These are phyloP conservation scores for Cutaneotrichosporon daszewskae DNA, from an alignment of 1,284 basidiomycete genomes.

Conservation along the genomic window DNA sequence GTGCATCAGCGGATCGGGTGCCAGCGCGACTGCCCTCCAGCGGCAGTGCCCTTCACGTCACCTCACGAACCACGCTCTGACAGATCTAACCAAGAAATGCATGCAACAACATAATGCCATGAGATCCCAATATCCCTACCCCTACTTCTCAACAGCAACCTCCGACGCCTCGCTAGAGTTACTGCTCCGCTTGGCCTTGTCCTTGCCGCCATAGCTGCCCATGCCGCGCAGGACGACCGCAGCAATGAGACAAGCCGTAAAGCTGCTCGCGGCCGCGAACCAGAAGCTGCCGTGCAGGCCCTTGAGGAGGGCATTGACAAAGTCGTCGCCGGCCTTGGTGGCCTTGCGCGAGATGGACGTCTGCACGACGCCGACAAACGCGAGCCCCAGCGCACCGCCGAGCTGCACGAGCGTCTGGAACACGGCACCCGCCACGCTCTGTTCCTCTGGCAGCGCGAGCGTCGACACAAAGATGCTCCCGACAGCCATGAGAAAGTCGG, in stretches of 20 bases:
- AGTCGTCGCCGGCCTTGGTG: slow-evolving; percentile 11
- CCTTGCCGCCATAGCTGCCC: slow-evolving; percentile 18
- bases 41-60: too few relatives aligned
- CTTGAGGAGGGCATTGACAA: slow-evolving; percentile 17
- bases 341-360: slow-evolving; percentile 22
- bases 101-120: too few relatives aligned
- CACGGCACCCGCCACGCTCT: slow-evolving; percentile 67
- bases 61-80: too few relatives aligned
- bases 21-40: too few relatives aligned
- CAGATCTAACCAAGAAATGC: too few relatives aligned
- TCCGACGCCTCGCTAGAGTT: background rate
- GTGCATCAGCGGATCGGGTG: too few relatives aligned
- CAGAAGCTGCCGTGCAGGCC: slow-evolving; percentile 41
- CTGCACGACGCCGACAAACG: slow-evolving; percentile 68
- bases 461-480: slow-evolving; percentile 72
- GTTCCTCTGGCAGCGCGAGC: slow-evolving; percentile 65
- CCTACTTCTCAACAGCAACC: background rate
- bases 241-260: slow-evolving; percentile 31
- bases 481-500: slow-evolving; percentile 69
- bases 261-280: slow-evolving; percentile 36
- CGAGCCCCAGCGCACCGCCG: slow-evolving; percentile 67
- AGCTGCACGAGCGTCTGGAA: slow-evolving; percentile 52
- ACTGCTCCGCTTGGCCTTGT: background rate
- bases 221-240: slow-evolving; percentile 29
- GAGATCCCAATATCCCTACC: too few relatives aligned